These are phyloP conservation scores for Nicotiana undulata DNA, from an alignment of 257 asterid species.

Conservation along the genomic window DNA sequence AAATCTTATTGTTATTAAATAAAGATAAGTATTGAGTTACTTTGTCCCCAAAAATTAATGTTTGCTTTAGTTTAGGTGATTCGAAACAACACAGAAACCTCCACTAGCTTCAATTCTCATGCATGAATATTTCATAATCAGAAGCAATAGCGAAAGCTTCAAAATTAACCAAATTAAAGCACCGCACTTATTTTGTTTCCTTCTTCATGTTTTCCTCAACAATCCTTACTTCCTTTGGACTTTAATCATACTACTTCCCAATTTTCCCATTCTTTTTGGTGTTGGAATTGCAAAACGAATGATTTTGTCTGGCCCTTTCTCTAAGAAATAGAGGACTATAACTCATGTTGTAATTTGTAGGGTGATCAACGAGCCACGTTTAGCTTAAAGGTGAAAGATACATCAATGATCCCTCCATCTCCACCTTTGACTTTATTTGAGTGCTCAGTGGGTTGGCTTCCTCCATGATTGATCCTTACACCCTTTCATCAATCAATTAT, in stretches of 20 bases:
- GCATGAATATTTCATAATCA: neutral
- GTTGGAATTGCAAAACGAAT: neutral
- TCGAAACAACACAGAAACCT: neutral
- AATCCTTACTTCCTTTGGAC: neutral
- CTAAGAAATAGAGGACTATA: neutral
- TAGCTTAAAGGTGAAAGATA: neutral
- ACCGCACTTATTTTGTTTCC: conserved; percentile 2
- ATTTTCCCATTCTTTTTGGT: neutral
- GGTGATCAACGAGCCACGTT: neutral
- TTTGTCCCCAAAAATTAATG: neutral
- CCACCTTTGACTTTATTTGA: neutral
- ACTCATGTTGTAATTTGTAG: neutral
- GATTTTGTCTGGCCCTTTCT: neutral
- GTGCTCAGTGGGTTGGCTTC: neutral
- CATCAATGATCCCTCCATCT: conserved; percentile 3
- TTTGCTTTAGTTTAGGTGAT: neutral
- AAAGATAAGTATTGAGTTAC: no score
- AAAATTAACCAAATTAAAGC: neutral
- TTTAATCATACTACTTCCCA: conserved; percentile 1
- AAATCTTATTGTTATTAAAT: no score
- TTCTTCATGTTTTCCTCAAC: neutral
- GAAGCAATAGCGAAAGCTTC: neutral
- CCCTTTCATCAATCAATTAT: neutral
- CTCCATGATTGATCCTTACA: neutral
- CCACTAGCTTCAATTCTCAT: neutral